Base-by-base conservation (phyloP, 2,329 filamentous ascomycete species). In the Penicillium sp. region DNA sequence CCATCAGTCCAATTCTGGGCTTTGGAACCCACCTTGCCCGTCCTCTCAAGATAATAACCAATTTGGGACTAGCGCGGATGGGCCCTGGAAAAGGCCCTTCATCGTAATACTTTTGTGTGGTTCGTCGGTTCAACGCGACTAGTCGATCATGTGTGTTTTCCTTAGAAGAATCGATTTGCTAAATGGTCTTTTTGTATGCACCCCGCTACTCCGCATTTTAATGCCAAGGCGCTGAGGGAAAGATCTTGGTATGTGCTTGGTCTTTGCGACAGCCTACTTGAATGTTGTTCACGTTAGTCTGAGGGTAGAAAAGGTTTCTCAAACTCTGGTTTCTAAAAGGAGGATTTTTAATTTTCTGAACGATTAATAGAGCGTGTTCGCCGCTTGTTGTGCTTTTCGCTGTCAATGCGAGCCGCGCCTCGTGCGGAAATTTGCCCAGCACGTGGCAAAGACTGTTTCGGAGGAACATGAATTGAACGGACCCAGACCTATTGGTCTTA, bases 21-120 rank as follows among this genome's bases (percentile, higher is more conserved):
- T 34, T 36, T 12, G 44, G 47, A 55, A 50, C 57, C 58, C 57
- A 56, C 36, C 18, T 31, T 41, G 42, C 39, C 47, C 45, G 44
- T 23, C 18, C 49, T 63, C 61, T 63, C 61, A 51, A 53, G 58
- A 54, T n/a, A 60, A 42, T 63, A n/a, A 53, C 61, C 45, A 10
- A 36, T 56, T 63, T 50, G 28, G 61, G 60, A 57, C 52, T 64
- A 64, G 61, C 53, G 54, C 39, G 26, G 42, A 44, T 31, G 45
- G 49, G 23, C 31, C 51, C 24, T 47, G 23, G 24, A 26, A n/a
- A 51, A 23, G 42, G 34, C 28, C 18, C 24, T 41, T 47, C 41
- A 24, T 42, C 8, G 42, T 29, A 29, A 29, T 29, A 8, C 7
- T 43, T 47, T 43, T n/a, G 16, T 46, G 50, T 61, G 61, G 54